Base-by-base conservation (phyloP, 2,329 filamentous ascomycete genomes). In the Colletotrichum plurivorum region DNA sequence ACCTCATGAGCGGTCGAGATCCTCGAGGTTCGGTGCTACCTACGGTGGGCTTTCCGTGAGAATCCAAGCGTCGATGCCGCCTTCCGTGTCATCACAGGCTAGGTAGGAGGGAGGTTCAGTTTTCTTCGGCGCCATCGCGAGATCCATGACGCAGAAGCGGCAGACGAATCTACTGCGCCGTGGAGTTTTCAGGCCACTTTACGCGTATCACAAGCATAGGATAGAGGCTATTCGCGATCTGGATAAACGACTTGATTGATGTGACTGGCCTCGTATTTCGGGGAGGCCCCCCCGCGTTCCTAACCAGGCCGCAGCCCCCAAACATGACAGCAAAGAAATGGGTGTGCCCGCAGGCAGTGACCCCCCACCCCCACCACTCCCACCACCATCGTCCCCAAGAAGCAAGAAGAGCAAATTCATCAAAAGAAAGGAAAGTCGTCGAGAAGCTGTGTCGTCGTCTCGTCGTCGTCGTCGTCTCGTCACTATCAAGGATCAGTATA, bases 331-430 rank as follows among this genome's bases (percentile, higher is more conserved):
- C 31, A 36, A 13, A 45, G 2, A 3, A 54, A 53, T 39, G n/a
- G 62, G 56, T 61, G 22, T 69, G 45, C 62, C 67, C 67, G 43
- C 13, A 69, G 67, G 56, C 67, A 67, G 67, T 25, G 56, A 69
- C 67, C 66, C 22, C 51, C 55, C 4, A 8, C 2, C 18, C 31
- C 48, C 48, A n/a, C 16, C 46, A 22, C 20, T 49, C 46, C 46
- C 12, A 20, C 46, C n/a, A 8, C 8, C 3, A 25, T 18, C 20
- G 7, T 18, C 46, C 4, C n/a, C n/a, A 2, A 25, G 46, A 49
- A 49, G 18, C 16, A 22, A 49, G 20, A 20, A 22, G 3, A 16
- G 2, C 22, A 52, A n/a, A 48, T 3, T 25, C 22, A 25, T 25
- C 22, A 4, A 25, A 25, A 25, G 22, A 25, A 25, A 25, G 22